phyloP scores from a whole-genome alignment of 306 rosid species.

The Leucaena leucocephala region DNA sequence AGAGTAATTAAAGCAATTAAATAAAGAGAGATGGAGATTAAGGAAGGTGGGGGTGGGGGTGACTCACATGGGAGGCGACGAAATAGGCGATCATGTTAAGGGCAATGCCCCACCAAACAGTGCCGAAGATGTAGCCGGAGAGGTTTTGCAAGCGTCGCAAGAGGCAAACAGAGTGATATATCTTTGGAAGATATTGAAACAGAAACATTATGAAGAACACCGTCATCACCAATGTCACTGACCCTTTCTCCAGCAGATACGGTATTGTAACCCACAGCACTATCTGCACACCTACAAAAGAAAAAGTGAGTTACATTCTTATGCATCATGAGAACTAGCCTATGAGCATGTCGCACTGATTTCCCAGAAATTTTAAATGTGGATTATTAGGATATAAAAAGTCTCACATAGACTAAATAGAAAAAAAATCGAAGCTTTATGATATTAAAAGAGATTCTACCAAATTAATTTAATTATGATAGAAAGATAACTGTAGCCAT shows the following conservation, averaged over 20 bases:
- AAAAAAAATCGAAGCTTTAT: too few relatives aligned
- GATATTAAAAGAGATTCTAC: too few relatives aligned
- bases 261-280: slow-evolving; percentile 84
- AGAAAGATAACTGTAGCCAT: too few relatives aligned
- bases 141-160: slow-evolving; percentile 85
- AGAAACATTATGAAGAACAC: slow-evolving; percentile 71
- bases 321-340: background rate
- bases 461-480: too few relatives aligned
- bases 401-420: too few relatives aligned
- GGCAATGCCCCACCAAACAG: slow-evolving; percentile 98
- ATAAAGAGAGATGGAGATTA: background rate
- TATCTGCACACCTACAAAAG: slow-evolving; percentile 48
- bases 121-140: slow-evolving; percentile 83
- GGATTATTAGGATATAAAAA: too few relatives aligned
- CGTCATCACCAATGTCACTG: slow-evolving; percentile 69
- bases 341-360: background rate
- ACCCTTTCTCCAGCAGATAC: slow-evolving; percentile 61
- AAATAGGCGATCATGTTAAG: slow-evolving; percentile 91
- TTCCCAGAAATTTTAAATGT: background rate
- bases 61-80: slow-evolving; percentile 96
- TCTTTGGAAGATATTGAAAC: slow-evolving; percentile 87
- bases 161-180: slow-evolving; percentile 75
- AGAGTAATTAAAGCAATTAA: background rate
- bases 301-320: background rate
- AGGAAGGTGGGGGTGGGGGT: too few relatives aligned